Conservation (phyloP, 2,329 filamentous ascomycete genomes). For the Venturia pyrina region DNA sequence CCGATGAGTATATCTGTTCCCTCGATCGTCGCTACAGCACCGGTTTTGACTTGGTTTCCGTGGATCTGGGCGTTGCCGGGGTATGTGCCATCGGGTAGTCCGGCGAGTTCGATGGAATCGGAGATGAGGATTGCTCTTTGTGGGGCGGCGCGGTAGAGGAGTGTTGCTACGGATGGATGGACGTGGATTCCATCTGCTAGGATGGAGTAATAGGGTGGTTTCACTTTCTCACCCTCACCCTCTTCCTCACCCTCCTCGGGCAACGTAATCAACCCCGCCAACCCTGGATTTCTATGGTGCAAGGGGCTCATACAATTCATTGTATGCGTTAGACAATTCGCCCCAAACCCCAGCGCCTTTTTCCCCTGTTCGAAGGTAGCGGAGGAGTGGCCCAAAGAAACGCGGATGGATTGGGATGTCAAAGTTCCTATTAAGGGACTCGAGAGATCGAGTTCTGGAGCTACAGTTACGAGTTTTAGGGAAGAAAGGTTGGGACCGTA, state of each 20-base stretch:
- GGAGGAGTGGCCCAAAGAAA: slow-evolving; percentile 42
- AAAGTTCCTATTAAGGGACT: slow-evolving; percentile 35
- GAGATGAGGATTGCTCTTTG: slow-evolving; percentile 42
- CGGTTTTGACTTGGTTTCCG: slow-evolving; percentile 38
- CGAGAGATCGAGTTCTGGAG: slow-evolving; percentile 38
- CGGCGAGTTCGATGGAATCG: slow-evolving; percentile 45
- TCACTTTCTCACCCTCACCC: neutral
- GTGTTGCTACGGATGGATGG: slow-evolving; percentile 38
- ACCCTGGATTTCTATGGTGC: slow-evolving; percentile 40
- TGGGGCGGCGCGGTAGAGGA: slow-evolving; percentile 39
- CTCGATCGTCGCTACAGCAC: slow-evolving; percentile 40
- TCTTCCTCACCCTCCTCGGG: slow-evolving; percentile 14
- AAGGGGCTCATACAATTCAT: slow-evolving; percentile 46
- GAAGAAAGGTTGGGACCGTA: slow-evolving; percentile 37
- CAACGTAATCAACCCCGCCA: slow-evolving; percentile 34
- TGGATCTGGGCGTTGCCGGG: slow-evolving; percentile 44
- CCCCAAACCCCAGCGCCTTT: slow-evolving; percentile 36
- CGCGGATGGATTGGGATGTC: slow-evolving; percentile 28
- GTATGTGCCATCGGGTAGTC: slow-evolving; percentile 41
- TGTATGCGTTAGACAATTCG: slow-evolving; percentile 43
- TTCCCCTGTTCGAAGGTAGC: slow-evolving; percentile 39
- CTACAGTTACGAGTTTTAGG: slow-evolving; percentile 43
- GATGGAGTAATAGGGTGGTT: slow-evolving; percentile 39
- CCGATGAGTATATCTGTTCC: slow-evolving; percentile 46
- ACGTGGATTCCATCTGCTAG: slow-evolving; percentile 47